Evolutionary conservation across 78 protist species (phyloP).

Genomic region (Paratrimastix pyriformis): DNA sequence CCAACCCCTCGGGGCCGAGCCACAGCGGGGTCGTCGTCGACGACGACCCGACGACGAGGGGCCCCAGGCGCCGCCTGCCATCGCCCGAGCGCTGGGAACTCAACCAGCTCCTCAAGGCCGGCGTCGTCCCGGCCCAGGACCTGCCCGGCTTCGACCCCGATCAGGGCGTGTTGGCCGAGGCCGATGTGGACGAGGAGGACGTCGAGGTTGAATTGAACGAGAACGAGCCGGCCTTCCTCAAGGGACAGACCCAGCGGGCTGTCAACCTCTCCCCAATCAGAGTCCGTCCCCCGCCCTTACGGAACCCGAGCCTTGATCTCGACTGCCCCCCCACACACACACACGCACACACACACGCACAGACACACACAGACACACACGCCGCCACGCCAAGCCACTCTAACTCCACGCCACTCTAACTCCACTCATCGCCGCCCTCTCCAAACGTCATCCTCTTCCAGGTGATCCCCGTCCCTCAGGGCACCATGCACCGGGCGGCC

Average conservation of each 20-base stretch:
- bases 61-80: not conserved
- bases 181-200: slow-evolving; percentile 59
- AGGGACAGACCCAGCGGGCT: slow-evolving; percentile 38
- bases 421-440: too few relatives aligned
- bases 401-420: too few relatives aligned
- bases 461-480: slow-evolving; percentile 84
- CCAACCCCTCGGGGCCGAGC: not conserved
- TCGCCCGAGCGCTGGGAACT: not conserved
- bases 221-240: slow-evolving; percentile 78
- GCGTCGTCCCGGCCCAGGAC: not conserved
- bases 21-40: not conserved
- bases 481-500: slow-evolving; percentile 86
- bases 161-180: not conserved
- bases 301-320: too few relatives aligned
- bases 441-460: too few relatives aligned
- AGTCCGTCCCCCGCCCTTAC: too few relatives aligned
- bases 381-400: too few relatives aligned
- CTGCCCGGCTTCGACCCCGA: not conserved
- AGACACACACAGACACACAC: too few relatives aligned
- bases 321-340: too few relatives aligned
- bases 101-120: slow-evolving; percentile 1
- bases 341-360: too few relatives aligned
- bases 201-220: slow-evolving; percentile 80
- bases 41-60: not conserved
- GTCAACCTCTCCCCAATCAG: slow-evolving; percentile 67